These are phyloP conservation scores for Aphanomyces euteiches DNA, from an alignment of 352 stramenopile species.

Conservation along the genomic window DNA sequence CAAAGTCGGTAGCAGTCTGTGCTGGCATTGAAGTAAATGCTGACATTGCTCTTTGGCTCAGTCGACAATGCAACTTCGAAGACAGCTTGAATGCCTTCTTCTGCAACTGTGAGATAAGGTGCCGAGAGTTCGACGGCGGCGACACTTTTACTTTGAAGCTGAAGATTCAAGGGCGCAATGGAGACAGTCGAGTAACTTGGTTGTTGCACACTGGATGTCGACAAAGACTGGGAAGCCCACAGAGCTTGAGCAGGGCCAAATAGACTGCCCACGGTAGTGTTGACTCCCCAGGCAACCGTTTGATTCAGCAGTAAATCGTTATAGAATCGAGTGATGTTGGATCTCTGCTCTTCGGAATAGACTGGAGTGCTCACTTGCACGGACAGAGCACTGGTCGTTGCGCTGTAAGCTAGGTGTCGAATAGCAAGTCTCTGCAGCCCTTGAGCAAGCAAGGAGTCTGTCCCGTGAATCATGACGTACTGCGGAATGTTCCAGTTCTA, in stretches of 20 bases:
- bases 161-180: constrained; percentile 32
- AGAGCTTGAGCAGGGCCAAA: background rate
- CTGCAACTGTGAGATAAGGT: constrained; percentile 54
- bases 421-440: constrained; percentile 4
- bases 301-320: constrained; percentile 10
- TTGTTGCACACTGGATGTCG: background rate
- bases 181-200: constrained; percentile 14
- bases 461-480: constrained; percentile 25
- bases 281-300: background rate
- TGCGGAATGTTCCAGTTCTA: constrained; percentile 29
- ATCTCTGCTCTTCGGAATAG: background rate
- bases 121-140: constrained; percentile 69
- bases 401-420: background rate
- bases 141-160: constrained; percentile 50
- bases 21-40: constrained; percentile 44
- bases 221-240: constrained; percentile 9
- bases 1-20: constrained; percentile 61
- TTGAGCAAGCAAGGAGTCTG: constrained; percentile 25
- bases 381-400: background rate
- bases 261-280: background rate
- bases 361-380: constrained; percentile 4
- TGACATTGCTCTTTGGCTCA: constrained; percentile 51
- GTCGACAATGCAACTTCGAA: constrained; percentile 69
- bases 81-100: constrained; percentile 62
- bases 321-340: background rate